phyloP scores from a whole-genome alignment of 2,329 filamentous ascomycete species.

The Pseudogymnoascus sp. region DNA sequence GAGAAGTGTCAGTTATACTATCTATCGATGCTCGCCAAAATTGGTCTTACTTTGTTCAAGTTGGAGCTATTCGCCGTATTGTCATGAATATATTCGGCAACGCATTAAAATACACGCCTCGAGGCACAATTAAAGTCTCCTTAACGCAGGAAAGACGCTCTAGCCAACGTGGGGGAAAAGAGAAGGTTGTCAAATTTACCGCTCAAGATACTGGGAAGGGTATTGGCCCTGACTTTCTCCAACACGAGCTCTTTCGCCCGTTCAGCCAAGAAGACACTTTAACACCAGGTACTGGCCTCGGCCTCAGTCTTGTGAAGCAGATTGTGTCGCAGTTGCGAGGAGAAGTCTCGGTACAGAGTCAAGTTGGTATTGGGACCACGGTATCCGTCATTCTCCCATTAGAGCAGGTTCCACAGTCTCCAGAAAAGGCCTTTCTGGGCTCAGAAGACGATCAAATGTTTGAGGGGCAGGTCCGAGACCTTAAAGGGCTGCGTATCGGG shows the following conservation, averaged over 20 bases:
- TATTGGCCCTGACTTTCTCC: constrained; percentile 53
- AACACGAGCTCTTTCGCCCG: constrained; percentile 50
- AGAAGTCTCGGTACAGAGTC: constrained; percentile 46
- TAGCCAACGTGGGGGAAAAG: constrained; percentile 31
- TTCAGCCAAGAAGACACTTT: constrained; percentile 47
- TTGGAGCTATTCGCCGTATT: constrained; percentile 27
- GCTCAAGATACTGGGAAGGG: constrained; percentile 67
- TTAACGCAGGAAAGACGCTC: neutral
- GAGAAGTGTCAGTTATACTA: constrained; percentile 33
- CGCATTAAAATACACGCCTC: constrained; percentile 48
- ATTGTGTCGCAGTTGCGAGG: constrained; percentile 52
- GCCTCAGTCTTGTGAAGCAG: constrained; percentile 53
- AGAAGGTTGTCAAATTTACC: constrained; percentile 49
- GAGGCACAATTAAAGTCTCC: constrained; percentile 39
- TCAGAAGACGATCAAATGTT: neutral
- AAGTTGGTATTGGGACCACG: constrained; percentile 45
- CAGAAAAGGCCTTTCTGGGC: neutral
- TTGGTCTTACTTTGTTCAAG: constrained; percentile 21
- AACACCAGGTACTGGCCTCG: constrained; percentile 51
- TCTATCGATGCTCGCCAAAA: constrained; percentile 26
- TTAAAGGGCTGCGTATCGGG: neutral
- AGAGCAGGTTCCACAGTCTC: neutral
- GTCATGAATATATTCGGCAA: constrained; percentile 55
- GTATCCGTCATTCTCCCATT: constrained; percentile 32
- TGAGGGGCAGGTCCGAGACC: neutral